Evolutionary conservation across 2,329 filamentous ascomycete genomes (phyloP).

Genomic region (Grosmannia clavigera): DNA sequence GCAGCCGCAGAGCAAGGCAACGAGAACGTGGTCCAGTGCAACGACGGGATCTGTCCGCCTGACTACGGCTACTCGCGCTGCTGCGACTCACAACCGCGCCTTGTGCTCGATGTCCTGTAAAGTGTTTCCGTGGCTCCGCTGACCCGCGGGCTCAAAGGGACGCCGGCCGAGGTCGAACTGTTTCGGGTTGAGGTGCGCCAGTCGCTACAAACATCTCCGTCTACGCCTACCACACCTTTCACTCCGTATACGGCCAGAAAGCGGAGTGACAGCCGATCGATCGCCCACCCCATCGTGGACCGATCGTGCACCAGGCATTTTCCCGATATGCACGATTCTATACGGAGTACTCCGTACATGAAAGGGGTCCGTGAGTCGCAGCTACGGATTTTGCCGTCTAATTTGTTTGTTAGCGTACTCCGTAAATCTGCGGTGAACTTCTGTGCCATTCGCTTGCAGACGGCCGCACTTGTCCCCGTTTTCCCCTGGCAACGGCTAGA

Average conservation of each 20-base stretch:
- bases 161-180: slow-evolving; percentile 14
- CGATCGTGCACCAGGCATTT: not conserved
- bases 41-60: slow-evolving; percentile 18
- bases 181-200: slow-evolving; percentile 12
- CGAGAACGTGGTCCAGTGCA: slow-evolving; percentile 7
- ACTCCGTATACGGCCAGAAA: slow-evolving; percentile 8
- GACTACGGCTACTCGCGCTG: slow-evolving; percentile 1
- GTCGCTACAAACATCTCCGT: slow-evolving; percentile 10
- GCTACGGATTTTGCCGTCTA: too few relatives aligned
- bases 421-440: too few relatives aligned
- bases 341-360: too few relatives aligned
- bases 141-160: slow-evolving; percentile 15
- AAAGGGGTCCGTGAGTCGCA: too few relatives aligned
- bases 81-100: slow-evolving; percentile 16
- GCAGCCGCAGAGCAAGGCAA: slow-evolving; percentile 19
- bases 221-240: slow-evolving; percentile 8
- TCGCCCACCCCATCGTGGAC: not conserved
- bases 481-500: too few relatives aligned
- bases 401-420: too few relatives aligned
- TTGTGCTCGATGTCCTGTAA: slow-evolving; percentile 15
- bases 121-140: slow-evolving; percentile 16
- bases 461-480: too few relatives aligned
- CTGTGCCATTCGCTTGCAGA: too few relatives aligned
- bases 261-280: not conserved
- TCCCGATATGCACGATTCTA: too few relatives aligned